These are phyloP conservation scores for Gyromitra esculenta DNA, from an alignment of 2,329 filamentous ascomycete species.

Conservation along the genomic window DNA sequence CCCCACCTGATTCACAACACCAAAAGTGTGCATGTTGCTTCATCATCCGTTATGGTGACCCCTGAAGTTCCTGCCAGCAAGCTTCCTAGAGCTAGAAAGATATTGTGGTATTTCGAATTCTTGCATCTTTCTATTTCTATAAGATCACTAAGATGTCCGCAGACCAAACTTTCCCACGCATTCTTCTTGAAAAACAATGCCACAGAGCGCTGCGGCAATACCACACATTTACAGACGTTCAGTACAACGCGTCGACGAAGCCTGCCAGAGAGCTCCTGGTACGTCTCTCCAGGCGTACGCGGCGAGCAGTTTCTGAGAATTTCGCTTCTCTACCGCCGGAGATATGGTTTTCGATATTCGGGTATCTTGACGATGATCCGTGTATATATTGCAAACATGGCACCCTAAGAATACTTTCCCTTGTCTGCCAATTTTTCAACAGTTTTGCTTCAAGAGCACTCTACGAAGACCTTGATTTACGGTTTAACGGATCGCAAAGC, in stretches of 20 bases:
- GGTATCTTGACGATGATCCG: neutral
- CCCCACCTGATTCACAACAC: too few species aligned
- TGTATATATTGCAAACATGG: slow-evolving; percentile 33
- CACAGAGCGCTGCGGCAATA: slow-evolving; percentile 11
- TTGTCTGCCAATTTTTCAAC: too few species aligned
- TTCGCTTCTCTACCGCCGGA: slow-evolving; percentile 9
- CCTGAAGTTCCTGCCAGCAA: too few species aligned
- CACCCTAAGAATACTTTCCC: neutral
- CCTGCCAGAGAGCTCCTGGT: slow-evolving; percentile 11
- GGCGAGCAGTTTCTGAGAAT: slow-evolving; percentile 2
- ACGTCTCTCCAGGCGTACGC: neutral
- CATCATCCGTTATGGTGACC: too few species aligned
- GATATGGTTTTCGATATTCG: slow-evolving; percentile 25
- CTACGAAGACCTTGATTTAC: slow-evolving; percentile 24
- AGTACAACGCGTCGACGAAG: slow-evolving; percentile 27
- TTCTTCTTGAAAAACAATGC: slow-evolving; percentile 7
- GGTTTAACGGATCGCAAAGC: slow-evolving; percentile 10
- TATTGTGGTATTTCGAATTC: too few species aligned
- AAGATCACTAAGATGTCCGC: too few species aligned
- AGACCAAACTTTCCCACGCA: too few species aligned
- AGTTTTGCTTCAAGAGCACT: neutral
- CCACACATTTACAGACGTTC: slow-evolving; percentile 21
- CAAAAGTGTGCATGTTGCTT: too few species aligned
- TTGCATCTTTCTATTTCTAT: too few species aligned
- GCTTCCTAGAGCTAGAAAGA: too few species aligned